Percentiles rank a stretch among this genome's conserved stretches.
Conservation (phyloP, 2,329 filamentous ascomycete species). For the Beauveria varroae region DNA sequence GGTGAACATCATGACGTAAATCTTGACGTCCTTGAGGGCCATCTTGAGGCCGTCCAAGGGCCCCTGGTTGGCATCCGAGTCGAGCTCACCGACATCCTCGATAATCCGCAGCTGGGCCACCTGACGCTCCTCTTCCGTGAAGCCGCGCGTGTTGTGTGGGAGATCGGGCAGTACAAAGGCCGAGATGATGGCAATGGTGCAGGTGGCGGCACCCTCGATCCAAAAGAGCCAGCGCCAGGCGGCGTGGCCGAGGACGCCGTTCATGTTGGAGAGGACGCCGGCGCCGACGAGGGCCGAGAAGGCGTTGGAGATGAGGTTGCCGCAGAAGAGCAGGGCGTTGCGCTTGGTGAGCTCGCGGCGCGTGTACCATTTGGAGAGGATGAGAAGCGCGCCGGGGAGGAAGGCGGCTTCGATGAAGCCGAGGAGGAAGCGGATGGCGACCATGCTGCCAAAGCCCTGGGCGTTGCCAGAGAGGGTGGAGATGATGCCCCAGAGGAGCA, state of each 20-base stretch:
- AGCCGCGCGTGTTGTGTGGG: slow-evolving; percentile 48
- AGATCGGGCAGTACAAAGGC: slow-evolving; percentile 46
- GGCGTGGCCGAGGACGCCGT: slow-evolving; percentile 43
- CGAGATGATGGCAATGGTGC: slow-evolving; percentile 38
- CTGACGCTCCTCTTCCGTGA: slow-evolving; percentile 49
- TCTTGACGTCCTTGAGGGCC: slow-evolving; percentile 53
- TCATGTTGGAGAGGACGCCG: slow-evolving; percentile 51
- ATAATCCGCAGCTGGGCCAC: slow-evolving; percentile 48
- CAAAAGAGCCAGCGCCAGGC: slow-evolving; percentile 57
- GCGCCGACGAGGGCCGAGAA: slow-evolving; percentile 53
- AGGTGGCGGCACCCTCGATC: slow-evolving; percentile 49
- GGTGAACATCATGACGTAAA: slow-evolving; percentile 56
- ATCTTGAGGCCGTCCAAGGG: slow-evolving; percentile 47
- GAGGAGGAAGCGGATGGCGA: slow-evolving; percentile 50
- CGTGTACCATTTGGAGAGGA: slow-evolving; percentile 62
- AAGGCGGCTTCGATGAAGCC: slow-evolving; percentile 59
- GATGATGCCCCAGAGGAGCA: slow-evolving; percentile 53
- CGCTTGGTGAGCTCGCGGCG: slow-evolving; percentile 46
- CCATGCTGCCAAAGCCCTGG: slow-evolving; percentile 45
- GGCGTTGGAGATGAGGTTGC: slow-evolving; percentile 52
- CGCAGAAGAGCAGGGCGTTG: slow-evolving; percentile 52
- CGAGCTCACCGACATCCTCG: slow-evolving; percentile 51
- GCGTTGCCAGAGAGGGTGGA: slow-evolving; percentile 49
- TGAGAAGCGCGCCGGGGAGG: slow-evolving; percentile 54
- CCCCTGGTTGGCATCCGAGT: slow-evolving; percentile 43